Base-by-base conservation (phyloP, 2,329 filamentous ascomycete genomes). In the Pezicula carpinea region DNA sequence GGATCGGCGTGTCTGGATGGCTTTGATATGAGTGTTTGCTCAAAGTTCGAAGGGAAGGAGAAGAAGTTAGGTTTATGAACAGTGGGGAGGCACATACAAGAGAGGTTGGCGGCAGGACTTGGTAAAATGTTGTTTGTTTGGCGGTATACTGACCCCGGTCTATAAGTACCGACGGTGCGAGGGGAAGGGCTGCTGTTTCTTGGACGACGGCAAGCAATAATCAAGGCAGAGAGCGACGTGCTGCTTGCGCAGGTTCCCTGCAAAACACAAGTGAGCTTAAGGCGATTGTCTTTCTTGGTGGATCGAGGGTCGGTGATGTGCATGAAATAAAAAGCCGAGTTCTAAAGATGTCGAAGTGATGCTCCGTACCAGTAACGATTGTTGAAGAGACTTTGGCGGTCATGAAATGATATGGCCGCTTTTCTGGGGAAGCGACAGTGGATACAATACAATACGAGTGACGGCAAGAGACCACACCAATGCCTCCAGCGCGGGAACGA, bases 101-200 rank as follows among this genome's bases (percentile, higher is more conserved):
- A 52, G 51, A 57, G 53, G 52, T 48, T 53, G 48, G 47, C 47
- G 43, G 43, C 46, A 46, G 45, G 52, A 26, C 39, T 43, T 38
- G 35, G 29, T 46, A 11, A 46, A 32, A 46, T 48, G 39, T 52
- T 58, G 48, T 45, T 42, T 45, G 50, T 51, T 52, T 51, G 22
- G 38, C 53, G 40, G 36, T 46, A 36, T 43, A 40, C 46, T 36
- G 45, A 59, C 40, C 56, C 59, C 54, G 59, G 59, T 43, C 43
- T 35, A 48, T 51, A 51, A 40, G 29, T 18, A 43, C n/a, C n/a
- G n/a, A n/a, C n/a, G n/a, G n/a, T n/a, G n/a, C n/a, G n/a, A n/a
- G n/a, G 44, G 50, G 52, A 49, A 53, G 51, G 59, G 49, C 42
- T 51, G 31, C 49, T 44, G 59, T 60, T 60, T 52, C 59, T 61